phyloP scores from a whole-genome alignment of 1,139 yeast species.

The Taphrina wiesneri region DNA sequence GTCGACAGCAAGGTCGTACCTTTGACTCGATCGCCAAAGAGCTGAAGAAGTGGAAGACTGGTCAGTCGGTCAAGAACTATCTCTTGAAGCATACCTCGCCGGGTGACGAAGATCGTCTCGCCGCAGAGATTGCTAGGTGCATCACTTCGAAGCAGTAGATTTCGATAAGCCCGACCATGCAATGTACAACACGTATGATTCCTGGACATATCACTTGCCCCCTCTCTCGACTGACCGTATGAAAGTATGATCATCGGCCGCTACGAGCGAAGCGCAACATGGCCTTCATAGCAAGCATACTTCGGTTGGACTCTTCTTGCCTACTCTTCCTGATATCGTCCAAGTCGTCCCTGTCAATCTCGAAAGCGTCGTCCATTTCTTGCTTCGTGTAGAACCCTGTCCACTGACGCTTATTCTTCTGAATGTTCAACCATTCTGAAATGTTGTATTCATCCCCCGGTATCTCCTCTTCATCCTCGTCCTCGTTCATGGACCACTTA shows the following conservation, averaged over 20 bases:
- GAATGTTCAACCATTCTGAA: conserved; percentile 15
- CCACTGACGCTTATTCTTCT: conserved; percentile 16
- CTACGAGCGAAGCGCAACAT: conserved; percentile 21
- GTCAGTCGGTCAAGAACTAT: conserved; percentile 9
- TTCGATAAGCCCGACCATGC: background rate
- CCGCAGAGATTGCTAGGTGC: background rate
- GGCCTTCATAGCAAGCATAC: conserved; percentile 6
- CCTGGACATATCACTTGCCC: background rate
- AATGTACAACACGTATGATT: background rate
- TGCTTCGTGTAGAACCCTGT: conserved; percentile 25
- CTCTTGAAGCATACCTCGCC: background rate
- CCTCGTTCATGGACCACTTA: background rate
- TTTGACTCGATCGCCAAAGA: conserved; percentile 11
- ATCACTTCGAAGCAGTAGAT: background rate
- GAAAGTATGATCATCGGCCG: conserved; percentile 10
- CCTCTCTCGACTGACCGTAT: too few relatives aligned
- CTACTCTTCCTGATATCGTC: conserved; percentile 20
- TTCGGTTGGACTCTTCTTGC: conserved; percentile 3
- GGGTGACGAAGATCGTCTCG: background rate
- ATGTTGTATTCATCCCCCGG: conserved; percentile 6
- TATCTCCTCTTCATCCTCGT: conserved; percentile 10
- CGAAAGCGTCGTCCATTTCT: conserved; percentile 28
- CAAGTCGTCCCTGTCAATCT: conserved; percentile 28
- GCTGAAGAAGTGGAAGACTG: conserved; percentile 18
- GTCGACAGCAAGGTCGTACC: conserved; percentile 11